Evolutionary conservation across 78 protist species (phyloP), one percentile per base, ranked within the genome.

Genomic region (Protostelium mycophagum): DNA sequence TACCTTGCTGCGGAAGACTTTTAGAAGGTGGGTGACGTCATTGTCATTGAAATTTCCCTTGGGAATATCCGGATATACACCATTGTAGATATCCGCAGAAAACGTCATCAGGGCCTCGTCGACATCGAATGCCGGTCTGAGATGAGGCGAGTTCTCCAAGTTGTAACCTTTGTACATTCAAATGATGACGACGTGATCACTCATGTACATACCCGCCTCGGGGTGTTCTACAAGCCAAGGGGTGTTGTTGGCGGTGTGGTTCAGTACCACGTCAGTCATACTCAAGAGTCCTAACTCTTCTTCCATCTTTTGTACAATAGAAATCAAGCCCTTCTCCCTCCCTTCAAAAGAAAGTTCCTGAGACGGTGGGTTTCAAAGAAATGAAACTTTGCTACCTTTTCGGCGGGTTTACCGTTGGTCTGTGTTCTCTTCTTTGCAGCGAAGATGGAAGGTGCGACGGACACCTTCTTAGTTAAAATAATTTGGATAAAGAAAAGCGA

Each of bases 181-280:
- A 25, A 25, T 16, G 16, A 25, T 16, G 5, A 51, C 73, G 16
- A 51, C 73, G 73, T 25, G 73, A 5, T 16, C 5, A 51, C 73
- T 51, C 73, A 16, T n/a, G n/a, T n/a, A 51, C 73, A 25, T 16
- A 51, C 97, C 95, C 29, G 97, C 98, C 28, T 98, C 99, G 34
- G 99, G 99, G 38, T 98, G 98, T n/a, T 96, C 96, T 35, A 1
- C 84, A 1, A 98, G 88, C 98, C 98, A 96, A 0, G 86, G 73
- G 0, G 94, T 39, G 89, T 96, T 94, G 85, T 87, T 83, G 5
- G 99, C 94, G 23, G 97, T 95, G 90, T 98, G 99, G 87, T 96
- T 98, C 96, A 92, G 95, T 37, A 98, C 97, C 28, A 97, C 89
- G 85, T 98, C 99, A 34, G 91, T 92, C 90, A 95, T 85, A 1